Base-by-base conservation (phyloP, 208 protist species). In the Leishmania arabica region DNA sequence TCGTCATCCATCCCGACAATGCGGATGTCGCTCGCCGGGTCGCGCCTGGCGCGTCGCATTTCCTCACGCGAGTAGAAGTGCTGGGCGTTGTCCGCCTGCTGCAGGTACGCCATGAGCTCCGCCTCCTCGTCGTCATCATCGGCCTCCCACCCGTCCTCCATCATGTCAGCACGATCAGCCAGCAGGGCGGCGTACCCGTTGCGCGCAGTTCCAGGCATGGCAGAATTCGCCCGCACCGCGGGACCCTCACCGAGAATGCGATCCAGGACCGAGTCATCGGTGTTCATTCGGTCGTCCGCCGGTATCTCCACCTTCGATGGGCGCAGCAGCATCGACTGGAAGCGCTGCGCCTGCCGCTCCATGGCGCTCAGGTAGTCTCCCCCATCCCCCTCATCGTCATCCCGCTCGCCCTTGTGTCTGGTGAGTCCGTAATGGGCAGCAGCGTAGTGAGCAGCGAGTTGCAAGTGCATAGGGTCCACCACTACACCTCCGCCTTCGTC, bases 21-120 rank as follows among this genome's bases (percentile, higher is more conserved):
- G 2, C 79, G 86, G 69, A 93, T 74, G 51, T 92, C 87, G 74
- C 81, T 58, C n/a, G 24, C 68, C 21, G 75, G 86, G 37, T 88
- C 75, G 40, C 68, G 80, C 19, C 87, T 88, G 11, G 79, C 86
- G 51, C 91, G 83, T 9, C 86, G 88, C 54, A 92, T 79, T 66
- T 93, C 89, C 24, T 86, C 75, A 19, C 89, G 84, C 2, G 84
- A 92, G 82, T 84, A 87, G 76, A 91, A 90, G 60, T 90, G 89
- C 31, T 80, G 72, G 1, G 90, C 89, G 60, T 78, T 78, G 84
- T 96, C 93, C 40, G 90, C 80, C 81, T 94, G 88, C 74, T 96
- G 89, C 66, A 96, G 90, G 70, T 94, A 96, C 24, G 82, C 88
- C 93, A 96, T 95, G n/a, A 96, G 84, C 54, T 92, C 90, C 15